Base-by-base conservation (phyloP, 257 asterid genomes). In the Solanum etuberosum region DNA sequence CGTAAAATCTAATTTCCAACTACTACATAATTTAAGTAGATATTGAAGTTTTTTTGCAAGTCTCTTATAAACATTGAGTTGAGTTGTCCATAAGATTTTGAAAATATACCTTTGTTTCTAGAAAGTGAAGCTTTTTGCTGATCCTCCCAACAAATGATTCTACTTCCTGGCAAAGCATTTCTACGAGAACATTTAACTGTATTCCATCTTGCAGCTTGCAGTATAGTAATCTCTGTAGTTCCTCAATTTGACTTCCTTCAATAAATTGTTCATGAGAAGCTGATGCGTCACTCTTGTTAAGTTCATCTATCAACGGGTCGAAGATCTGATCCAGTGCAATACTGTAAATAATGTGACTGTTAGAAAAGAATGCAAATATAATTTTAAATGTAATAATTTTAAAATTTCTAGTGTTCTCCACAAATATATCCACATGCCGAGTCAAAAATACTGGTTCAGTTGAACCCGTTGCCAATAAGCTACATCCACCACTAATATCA, bases 21-120 rank as follows among this genome's bases (percentile, higher is more conserved):
- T 57, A 54, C 42, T 18, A 37, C 23, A 27, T 15, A 70, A 25
- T 48, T 77, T 27, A 63, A 40, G 78, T 42, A 40, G 42, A 85
- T 67, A 25, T 67, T 85, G 87, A 85, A 67, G 43, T n/a, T 29
- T 48, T 31, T 48, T 29, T 31, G 23, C 68, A 48, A 10, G 43
- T 48, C 29, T 48, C 34, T 29, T 16, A 18, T 20, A 48, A 81
- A 48, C 70, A 48, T 80, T 65, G 46, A 40, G 29, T 14, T 40
- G 23, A 29, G 37, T 34, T 34, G 61, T 23, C 27, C 76, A 48
- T 34, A 40, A 85, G 18, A 9, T 84, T 48, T 31, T 81, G 70
- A 48, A 57, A 43, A 87, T 78, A 84, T 92, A 96, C 99, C 98
- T 93, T 93, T 35, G 86, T 87, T 90, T 96, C 98, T 73, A 95